Percentiles rank a stretch among this genome's conserved stretches.
Evolutionary conservation across 352 stramenopile species (phyloP).

Genomic region (Thalassiosira mediterranea): DNA sequence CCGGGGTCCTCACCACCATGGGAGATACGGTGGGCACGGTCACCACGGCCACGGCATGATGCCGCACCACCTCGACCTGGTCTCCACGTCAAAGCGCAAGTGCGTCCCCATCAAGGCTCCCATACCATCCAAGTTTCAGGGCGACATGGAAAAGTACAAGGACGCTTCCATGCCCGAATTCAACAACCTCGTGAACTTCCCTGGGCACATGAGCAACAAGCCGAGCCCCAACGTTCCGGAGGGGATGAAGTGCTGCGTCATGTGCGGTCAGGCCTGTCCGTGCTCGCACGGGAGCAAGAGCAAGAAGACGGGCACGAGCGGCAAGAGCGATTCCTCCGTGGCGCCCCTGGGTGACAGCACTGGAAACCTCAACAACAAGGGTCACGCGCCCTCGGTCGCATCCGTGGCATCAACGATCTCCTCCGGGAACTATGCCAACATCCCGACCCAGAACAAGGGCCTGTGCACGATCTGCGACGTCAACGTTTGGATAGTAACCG

Average conservation of each 20-base stretch:
- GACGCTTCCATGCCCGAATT: constrained; percentile 75
- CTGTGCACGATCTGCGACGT: constrained; percentile 64
- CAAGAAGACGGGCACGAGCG: constrained; percentile 38
- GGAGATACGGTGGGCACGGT: no score
- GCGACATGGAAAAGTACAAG: constrained; percentile 80
- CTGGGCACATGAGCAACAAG: constrained; percentile 79
- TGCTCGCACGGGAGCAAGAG: constrained; percentile 60
- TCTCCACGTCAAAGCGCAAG: constrained; percentile 74
- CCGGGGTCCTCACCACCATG: no score
- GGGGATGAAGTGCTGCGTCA: constrained; percentile 82
- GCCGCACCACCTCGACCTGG: constrained; percentile 42
- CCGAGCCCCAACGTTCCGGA: constrained; percentile 72
- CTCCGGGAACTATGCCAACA: constrained; percentile 22
- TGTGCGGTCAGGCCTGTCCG: constrained; percentile 79
- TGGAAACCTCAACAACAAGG: constrained; percentile 20
- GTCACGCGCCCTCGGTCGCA: background rate
- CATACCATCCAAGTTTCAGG: constrained; percentile 80
- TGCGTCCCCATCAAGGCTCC: constrained; percentile 75
- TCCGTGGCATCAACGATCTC: background rate
- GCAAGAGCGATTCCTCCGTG: constrained; percentile 1
- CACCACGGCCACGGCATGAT: background rate
- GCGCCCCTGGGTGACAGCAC: constrained; percentile 26
- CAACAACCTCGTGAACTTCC: constrained; percentile 82
- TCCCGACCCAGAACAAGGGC: constrained; percentile 67
- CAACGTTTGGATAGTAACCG: constrained; percentile 60